Conservation (phyloP, 495 filamentous ascomycete species). For the Xylaria nigripes region DNA sequence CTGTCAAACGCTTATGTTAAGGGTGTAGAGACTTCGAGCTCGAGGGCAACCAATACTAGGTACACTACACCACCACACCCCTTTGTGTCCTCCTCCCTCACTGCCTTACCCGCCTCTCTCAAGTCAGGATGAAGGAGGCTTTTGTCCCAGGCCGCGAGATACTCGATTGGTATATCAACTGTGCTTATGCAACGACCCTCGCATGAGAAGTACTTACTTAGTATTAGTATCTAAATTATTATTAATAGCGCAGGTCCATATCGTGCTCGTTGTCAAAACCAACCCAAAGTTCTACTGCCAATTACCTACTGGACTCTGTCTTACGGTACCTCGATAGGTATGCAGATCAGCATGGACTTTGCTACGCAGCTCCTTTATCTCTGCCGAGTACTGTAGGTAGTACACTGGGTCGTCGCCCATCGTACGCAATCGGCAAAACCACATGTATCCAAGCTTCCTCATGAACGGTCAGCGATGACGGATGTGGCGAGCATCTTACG, state of each 20-base stretch:
- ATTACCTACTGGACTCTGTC: too few relatives aligned
- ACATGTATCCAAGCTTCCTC: not conserved
- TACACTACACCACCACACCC: too few relatives aligned
- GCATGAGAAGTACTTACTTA: not conserved
- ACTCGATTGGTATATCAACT: not conserved
- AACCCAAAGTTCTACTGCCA: not conserved
- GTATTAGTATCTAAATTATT: conserved; percentile 1
- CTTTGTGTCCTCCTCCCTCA: too few relatives aligned
- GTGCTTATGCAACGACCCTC: not conserved
- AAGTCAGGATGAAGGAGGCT: not conserved
- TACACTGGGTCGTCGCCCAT: too few relatives aligned
- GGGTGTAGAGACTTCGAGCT: too few relatives aligned
- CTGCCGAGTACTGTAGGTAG: not conserved
- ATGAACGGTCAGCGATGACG: conserved; percentile 3
- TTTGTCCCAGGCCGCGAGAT: not conserved
- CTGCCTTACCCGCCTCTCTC: too few relatives aligned
- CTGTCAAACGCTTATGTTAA: too few relatives aligned
- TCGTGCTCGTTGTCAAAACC: not conserved
- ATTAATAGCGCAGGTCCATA: not conserved
- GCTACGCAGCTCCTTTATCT: not conserved
- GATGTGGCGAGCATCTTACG: not conserved
- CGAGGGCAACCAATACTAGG: too few relatives aligned
- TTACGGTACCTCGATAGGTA: too few relatives aligned
- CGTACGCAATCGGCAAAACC: too few relatives aligned
- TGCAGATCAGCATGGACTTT: too few relatives aligned